These are phyloP conservation scores for Thielaviopsis punctulata DNA, from an alignment of 2,329 filamentous ascomycete genomes.

Conservation along the genomic window DNA sequence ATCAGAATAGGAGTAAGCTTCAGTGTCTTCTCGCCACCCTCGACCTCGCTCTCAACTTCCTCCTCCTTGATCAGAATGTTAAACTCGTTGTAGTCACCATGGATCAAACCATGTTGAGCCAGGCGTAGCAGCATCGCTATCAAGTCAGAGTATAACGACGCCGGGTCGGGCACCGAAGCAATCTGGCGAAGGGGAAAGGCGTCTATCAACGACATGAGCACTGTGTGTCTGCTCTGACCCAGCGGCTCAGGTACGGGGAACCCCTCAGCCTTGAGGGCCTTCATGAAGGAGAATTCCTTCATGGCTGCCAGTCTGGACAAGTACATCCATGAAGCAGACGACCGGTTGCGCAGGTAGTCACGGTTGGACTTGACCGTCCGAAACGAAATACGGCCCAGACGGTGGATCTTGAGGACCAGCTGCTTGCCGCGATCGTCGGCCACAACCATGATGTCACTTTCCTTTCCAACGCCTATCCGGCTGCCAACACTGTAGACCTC, in stretches of 20 bases:
- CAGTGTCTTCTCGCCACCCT: conserved; percentile 2
- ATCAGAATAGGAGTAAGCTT: conserved; percentile 68
- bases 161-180: conserved; percentile 64
- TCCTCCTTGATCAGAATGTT: conserved; percentile 61
- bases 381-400: conserved; percentile 89
- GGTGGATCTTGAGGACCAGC: conserved; percentile 84
- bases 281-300: conserved; percentile 93
- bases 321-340: conserved; percentile 89
- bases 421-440: conserved; percentile 64
- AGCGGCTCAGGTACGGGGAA: conserved; percentile 83
- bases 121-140: conserved; percentile 73
- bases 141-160: conserved; percentile 75
- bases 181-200: conserved; percentile 86
- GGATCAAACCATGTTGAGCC: conserved; percentile 76
- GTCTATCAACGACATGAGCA: conserved; percentile 89
- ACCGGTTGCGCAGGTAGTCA: conserved; percentile 76
- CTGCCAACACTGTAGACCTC: conserved; percentile 83
- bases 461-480: conserved; percentile 90
- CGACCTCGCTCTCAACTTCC: conserved; percentile 26
- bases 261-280: conserved; percentile 62
- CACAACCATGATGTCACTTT: conserved; percentile 92
- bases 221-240: conserved; percentile 80
- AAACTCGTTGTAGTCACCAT: conserved; percentile 98
- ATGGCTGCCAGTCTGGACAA: conserved; percentile 81
- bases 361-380: conserved; percentile 89